Base-by-base conservation (phyloP, 768 basidiomycete genomes). In the Lactifluus subvellereus region DNA sequence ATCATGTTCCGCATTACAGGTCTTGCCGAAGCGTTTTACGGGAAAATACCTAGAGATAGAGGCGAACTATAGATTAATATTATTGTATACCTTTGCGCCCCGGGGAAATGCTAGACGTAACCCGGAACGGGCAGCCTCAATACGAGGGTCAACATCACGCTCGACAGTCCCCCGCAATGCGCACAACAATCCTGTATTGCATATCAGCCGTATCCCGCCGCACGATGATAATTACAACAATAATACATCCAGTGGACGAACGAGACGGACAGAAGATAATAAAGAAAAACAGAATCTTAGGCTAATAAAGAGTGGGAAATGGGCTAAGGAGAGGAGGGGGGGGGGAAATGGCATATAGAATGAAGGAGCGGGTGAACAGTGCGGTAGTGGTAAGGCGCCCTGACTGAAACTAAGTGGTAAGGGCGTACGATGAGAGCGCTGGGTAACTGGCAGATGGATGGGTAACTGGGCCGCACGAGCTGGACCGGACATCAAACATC, bases 211-310 rank as follows among this genome's bases (percentile, higher is more conserved):
- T 56, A 57, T 65, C 59, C 65, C 60, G 45, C 42, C 48, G 54
- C 64, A 58, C 57, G 49, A 48, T 59, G 56, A 61, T 66, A 60
- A 66, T 65, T 67, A 67, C 66, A 67, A 60, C 55, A 67, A 61
- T 65, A 67, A 67, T 67, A 67, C 66, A 67, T 67, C 66, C 66
- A 59, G 30, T 55, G 64, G 59, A 61, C 53, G 64, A 60, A 66
- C 57, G 61, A 65, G 57, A 60, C 51, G 45, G 64, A 59, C 53
- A 38, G 38, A 47, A 30, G 18, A 30, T 32, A 16, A 45, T 55
- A 38, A 43, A 45, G 16, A 37, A 66, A 57, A 13, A 65, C 43
- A 32, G n/a, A 57, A 51, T 20, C 56, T 63, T 57, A 60, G 43
- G 42, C 45, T 49, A 65, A 66, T 60, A 60, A 54, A 65, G 55